A percentile compares a stretch with the other conserved stretches of the same genome.
Evolutionary conservation across 1,139 yeast species (phyloP).

Genomic region (Lodderomyces orthopsilosis): DNA sequence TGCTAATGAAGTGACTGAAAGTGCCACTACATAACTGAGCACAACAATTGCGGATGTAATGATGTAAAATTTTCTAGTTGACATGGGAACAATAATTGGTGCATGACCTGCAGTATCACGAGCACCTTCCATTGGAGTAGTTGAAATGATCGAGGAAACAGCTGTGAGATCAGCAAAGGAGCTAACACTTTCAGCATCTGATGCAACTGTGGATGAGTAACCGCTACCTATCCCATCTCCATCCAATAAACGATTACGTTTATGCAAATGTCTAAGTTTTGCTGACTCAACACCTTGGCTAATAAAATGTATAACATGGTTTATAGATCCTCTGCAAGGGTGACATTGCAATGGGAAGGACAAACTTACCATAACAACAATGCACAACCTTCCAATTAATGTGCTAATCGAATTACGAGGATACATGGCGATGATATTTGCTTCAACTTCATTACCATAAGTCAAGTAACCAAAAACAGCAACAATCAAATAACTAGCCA

Average conservation of each 20-base stretch:
- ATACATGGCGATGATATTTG: slow-evolving; percentile 70
- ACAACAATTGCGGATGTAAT: slow-evolving; percentile 65
- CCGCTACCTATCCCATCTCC: slow-evolving; percentile 10
- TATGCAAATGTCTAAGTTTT: slow-evolving; percentile 6
- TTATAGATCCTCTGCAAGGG: slow-evolving; percentile 72
- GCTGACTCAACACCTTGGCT: slow-evolving; percentile 25
- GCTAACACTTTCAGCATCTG: slow-evolving; percentile 22
- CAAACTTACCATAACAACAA: slow-evolving; percentile 64
- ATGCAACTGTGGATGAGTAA: slow-evolving; percentile 17
- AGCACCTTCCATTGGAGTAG: slow-evolving; percentile 51
- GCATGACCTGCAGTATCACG: slow-evolving; percentile 50
- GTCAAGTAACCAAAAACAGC: slow-evolving; percentile 85
- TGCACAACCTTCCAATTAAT: slow-evolving; percentile 67
- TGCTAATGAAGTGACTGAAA: slow-evolving; percentile 75
- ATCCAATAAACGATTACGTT: slow-evolving; percentile 2
- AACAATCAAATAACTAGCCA: slow-evolving; percentile 65
- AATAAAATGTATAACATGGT: slow-evolving; percentile 58
- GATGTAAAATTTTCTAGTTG: slow-evolving; percentile 50
- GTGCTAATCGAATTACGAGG: slow-evolving; percentile 56
- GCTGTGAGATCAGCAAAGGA: slow-evolving; percentile 11
- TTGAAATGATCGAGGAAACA: slow-evolving; percentile 38
- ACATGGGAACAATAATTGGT: slow-evolving; percentile 51
- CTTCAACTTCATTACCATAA: slow-evolving; percentile 73
- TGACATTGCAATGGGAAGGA: slow-evolving; percentile 77
- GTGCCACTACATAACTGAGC: slow-evolving; percentile 69